Base-by-base conservation (phyloP, 768 basidiomycete genomes). In the Boletellus sp. region DNA sequence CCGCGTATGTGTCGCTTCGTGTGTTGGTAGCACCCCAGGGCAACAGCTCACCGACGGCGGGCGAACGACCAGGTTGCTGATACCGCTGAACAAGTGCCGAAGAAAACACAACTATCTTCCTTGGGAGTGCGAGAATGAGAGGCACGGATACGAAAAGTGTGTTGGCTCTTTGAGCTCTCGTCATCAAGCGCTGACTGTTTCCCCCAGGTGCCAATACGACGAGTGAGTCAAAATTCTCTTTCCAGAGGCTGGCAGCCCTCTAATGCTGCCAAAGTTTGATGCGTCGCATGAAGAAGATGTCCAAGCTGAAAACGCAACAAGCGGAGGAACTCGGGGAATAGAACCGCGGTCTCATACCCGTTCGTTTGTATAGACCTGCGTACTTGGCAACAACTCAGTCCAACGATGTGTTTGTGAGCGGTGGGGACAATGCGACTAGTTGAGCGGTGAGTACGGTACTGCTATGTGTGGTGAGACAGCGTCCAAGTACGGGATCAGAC, bases 41-140 rank as follows among this genome's bases (percentile, higher is more conserved):
- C 20, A 10, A 8, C n/a, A 12, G 5, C 24, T 45, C 23, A 33
- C 23, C 9, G 36, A 46, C 35, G 22, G 16, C 17, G 46, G 23
- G 19, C 10, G 6, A 40, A 47, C 26, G 45, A 42, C 33, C 47
- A 96, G 93, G 47, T 76, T 94, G 23, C 74, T 95, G 55, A 80
- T 96, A 44, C 93, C 93, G 19, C 74, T 96, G 51, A 95, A 96
- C 64, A 72, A 83, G 54, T 96, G 93, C 70, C 82, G 93, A 59
- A 84, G 80, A 68, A 75, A 89, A 62, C 81, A 80, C 43, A 72
- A 71, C 45, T 96, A 92, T 67, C 68, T 89, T 61, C 85, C 90
- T n/a, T 96, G 93, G 93, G 85, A 94, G 57, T 95, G 93, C 67
- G 88, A 92, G 66, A 83, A 93, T 57, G 87, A 95, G 72, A 76